These are phyloP conservation scores for Maudiozyma humilis DNA, from an alignment of 1,139 yeast genomes.

Conservation along the genomic window DNA sequence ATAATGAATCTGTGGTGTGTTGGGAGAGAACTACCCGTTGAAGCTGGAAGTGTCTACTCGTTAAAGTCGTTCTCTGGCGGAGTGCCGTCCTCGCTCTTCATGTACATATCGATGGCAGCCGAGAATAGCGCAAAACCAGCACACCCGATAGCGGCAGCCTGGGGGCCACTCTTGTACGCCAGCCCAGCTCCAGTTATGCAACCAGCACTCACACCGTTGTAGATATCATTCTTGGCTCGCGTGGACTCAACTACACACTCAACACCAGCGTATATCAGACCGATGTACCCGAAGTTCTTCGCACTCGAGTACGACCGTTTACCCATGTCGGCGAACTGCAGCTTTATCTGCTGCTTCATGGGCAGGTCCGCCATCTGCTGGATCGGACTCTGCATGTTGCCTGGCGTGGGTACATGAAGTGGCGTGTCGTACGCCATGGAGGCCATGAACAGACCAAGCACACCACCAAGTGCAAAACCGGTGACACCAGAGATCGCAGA, in stretches of 20 bases:
- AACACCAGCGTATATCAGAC: constrained; percentile 87
- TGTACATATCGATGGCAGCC: constrained; percentile 83
- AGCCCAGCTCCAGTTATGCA: constrained; percentile 95
- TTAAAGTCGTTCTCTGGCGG: constrained; percentile 91
- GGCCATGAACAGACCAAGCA: constrained; percentile 95
- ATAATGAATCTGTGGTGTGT: too few species aligned
- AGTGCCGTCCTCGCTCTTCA: constrained; percentile 75
- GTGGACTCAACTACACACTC: constrained; percentile 77
- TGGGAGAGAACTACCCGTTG: too few species aligned
- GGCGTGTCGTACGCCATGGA: constrained; percentile 48
- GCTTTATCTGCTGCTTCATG: constrained; percentile 82
- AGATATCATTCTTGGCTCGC: constrained; percentile 85
- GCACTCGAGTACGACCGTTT: constrained; percentile 79
- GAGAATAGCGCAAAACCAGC: constrained; percentile 97
- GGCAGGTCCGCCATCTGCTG: constrained; percentile 72
- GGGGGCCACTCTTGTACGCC: constrained; percentile 89
- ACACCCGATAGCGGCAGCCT: constrained; percentile 84
- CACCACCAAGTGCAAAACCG: constrained; percentile 93
- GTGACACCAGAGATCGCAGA: constrained; percentile 86
- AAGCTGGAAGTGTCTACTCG: constrained; percentile 41
- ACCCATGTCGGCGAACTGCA: constrained; percentile 91
- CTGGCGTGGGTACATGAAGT: constrained; percentile 27
- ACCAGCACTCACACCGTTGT: constrained; percentile 89
- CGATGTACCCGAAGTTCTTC: constrained; percentile 89
- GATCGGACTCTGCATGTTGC: constrained; percentile 35